Percentiles rank a stretch among this genome's conserved stretches.
phyloP scores from a whole-genome alignment of 1,284 basidiomycete genomes.

The Volvariella volvacea region DNA sequence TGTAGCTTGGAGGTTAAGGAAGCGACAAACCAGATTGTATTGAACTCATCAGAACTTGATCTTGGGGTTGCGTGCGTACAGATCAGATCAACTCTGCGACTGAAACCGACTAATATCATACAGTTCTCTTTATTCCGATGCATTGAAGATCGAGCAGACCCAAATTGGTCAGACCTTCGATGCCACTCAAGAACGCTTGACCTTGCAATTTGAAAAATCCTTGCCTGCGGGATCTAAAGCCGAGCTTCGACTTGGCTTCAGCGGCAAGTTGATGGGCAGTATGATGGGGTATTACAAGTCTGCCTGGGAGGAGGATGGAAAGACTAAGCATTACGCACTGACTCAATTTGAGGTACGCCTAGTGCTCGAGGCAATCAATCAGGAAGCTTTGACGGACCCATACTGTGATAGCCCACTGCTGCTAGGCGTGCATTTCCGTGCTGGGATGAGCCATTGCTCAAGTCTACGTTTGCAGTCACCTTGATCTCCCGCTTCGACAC shows the following conservation, averaged over 20 bases:
- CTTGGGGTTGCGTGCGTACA: slow-evolving; percentile 53
- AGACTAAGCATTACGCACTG: slow-evolving; percentile 64
- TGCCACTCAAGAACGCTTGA: slow-evolving; percentile 56
- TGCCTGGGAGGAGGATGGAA: slow-evolving; percentile 47
- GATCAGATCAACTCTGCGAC: background rate
- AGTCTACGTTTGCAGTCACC: slow-evolving; percentile 81
- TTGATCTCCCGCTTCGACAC: slow-evolving; percentile 80
- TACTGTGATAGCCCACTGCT: slow-evolving; percentile 75
- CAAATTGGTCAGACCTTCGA: slow-evolving; percentile 48
- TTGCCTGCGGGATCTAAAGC: slow-evolving; percentile 60
- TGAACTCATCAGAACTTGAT: slow-evolving; percentile 70
- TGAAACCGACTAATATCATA: background rate
- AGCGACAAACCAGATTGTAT: slow-evolving; percentile 59
- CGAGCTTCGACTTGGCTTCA: slow-evolving; percentile 57
- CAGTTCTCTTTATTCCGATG: slow-evolving; percentile 53
- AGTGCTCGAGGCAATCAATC: no score
- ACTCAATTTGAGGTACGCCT: slow-evolving; percentile 71
- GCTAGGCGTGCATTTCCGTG: slow-evolving; percentile 81
- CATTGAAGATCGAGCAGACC: slow-evolving; percentile 47
- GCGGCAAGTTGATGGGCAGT: slow-evolving; percentile 54
- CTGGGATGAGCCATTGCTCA: slow-evolving; percentile 94
- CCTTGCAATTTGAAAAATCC: slow-evolving; percentile 47
- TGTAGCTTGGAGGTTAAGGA: slow-evolving; percentile 63
- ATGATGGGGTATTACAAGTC: slow-evolving; percentile 75
- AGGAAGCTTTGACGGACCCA: no score